phyloP scores from a whole-genome alignment of 306 rosid species.

The Lotus japonicus region DNA sequence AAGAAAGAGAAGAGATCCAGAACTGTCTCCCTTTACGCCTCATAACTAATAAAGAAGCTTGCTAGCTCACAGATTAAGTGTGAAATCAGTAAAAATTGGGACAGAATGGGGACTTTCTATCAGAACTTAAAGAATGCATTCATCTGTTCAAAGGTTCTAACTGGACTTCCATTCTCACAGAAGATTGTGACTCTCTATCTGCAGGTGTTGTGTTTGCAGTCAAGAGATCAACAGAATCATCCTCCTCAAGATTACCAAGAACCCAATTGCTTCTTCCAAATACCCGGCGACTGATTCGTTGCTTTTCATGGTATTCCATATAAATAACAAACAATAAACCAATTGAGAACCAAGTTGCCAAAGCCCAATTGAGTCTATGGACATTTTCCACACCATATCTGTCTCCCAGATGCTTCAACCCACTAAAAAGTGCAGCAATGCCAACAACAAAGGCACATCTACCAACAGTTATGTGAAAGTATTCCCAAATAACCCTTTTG shows the following conservation, averaged over 20 bases:
- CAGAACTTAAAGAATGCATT: constrained; percentile 6
- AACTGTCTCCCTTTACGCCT: constrained; percentile 8
- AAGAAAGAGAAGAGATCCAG: not conserved
- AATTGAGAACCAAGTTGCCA: constrained; percentile 56
- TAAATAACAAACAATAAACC: constrained; percentile 41
- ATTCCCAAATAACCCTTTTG: constrained; percentile 74
- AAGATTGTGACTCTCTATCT: constrained; percentile 38
- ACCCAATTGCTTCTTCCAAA: constrained; percentile 76
- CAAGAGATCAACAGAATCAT: constrained; percentile 74
- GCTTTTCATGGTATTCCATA: constrained; percentile 48
- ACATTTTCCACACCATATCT: constrained; percentile 60
- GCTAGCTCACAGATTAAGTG: constrained; percentile 5
- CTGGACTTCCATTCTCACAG: constrained; percentile 71
- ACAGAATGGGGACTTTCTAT: not conserved
- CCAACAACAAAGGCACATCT: constrained; percentile 59
- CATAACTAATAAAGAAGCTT: constrained; percentile 23
- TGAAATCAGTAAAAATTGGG: constrained; percentile 12
- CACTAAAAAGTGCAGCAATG: constrained; percentile 63
- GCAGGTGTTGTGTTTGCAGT: constrained; percentile 33
- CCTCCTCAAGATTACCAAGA: constrained; percentile 65
- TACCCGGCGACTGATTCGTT: constrained; percentile 27
- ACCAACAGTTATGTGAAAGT: constrained; percentile 54
- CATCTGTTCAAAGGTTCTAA: constrained; percentile 70
- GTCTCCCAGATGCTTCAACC: constrained; percentile 56
- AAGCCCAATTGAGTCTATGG: constrained; percentile 63